These are phyloP conservation scores for Telfairia occidentalis DNA, from an alignment of 331 rosid species.

Conservation along the genomic window DNA sequence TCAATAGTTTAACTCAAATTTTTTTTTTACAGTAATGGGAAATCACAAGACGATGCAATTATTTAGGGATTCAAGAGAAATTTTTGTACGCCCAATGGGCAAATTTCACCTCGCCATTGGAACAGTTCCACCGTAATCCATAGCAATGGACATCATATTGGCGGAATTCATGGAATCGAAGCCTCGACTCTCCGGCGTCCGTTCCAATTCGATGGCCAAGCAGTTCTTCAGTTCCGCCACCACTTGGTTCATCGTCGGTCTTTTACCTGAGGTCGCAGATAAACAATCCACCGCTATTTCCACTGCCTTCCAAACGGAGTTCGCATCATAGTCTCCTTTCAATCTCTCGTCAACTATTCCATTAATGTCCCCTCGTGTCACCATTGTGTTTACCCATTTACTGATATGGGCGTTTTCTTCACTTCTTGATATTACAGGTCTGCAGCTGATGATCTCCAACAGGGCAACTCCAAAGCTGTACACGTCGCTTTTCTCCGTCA, in stretches of 20 bases:
- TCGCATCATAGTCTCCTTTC: background rate
- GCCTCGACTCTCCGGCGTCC: background rate
- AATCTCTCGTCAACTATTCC: no score
- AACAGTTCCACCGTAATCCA: background rate
- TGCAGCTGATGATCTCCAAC: background rate
- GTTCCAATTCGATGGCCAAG: background rate
- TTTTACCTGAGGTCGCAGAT: background rate
- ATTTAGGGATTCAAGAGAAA: no score
- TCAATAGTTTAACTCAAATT: no score
- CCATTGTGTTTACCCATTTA: no score
- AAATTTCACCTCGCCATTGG: background rate
- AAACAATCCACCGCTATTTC: background rate
- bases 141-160: background rate
- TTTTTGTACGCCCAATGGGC: no score
- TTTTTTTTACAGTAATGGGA: no score
- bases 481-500: background rate
- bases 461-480: background rate
- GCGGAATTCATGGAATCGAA: background rate
- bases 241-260: constrained; percentile 8
- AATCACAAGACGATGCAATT: no score
- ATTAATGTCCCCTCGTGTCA: no score
- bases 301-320: constrained; percentile 4
- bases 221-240: background rate
- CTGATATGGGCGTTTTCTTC: no score
- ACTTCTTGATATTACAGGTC: background rate